Evolutionary conservation across 352 stramenopile species (phyloP).

Genomic region (Aphanomyces euteiches): DNA sequence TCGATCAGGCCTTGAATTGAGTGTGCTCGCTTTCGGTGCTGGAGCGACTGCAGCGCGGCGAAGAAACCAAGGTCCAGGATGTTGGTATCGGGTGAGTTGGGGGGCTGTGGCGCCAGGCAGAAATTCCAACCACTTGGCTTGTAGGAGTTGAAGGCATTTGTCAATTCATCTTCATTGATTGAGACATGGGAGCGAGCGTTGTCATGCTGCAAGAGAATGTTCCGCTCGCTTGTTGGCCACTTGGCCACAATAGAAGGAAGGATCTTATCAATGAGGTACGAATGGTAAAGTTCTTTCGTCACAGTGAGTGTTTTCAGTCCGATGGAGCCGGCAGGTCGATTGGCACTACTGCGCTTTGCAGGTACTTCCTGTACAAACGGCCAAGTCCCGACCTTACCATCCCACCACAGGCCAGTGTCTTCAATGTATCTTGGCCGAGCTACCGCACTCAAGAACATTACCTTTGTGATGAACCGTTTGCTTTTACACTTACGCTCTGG

Average conservation of each 20-base stretch:
- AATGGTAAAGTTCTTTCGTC: not conserved
- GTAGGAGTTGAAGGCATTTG: not conserved
- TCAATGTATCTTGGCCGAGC: constrained; percentile 44
- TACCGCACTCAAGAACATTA: constrained; percentile 49
- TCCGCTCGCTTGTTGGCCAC: not conserved
- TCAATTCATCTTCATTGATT: not conserved
- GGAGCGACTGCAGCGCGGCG: constrained; percentile 2
- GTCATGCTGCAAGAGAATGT: not conserved
- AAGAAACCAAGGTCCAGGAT: constrained; percentile 20
- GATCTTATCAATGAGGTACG: not conserved
- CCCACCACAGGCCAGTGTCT: constrained; percentile 37
- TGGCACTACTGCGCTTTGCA: constrained; percentile 30
- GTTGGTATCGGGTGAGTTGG: constrained; percentile 12
- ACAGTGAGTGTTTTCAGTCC: constrained; percentile 7
- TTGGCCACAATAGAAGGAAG: not conserved
- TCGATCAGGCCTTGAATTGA: not conserved
- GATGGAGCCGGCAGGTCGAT: constrained; percentile 28
- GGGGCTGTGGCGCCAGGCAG: not conserved
- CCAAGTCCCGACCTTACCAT: constrained; percentile 50
- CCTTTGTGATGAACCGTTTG: constrained; percentile 34
- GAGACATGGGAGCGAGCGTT: not conserved
- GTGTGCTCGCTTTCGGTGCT: not conserved
- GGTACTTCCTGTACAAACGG: constrained; percentile 32
- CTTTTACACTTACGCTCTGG: constrained; percentile 27
- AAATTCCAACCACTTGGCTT: not conserved